Percentiles rank a stretch among this genome's conserved stretches.
Conservation (phyloP, 306 rosid genomes). For the Begonia peltatifolia region DNA sequence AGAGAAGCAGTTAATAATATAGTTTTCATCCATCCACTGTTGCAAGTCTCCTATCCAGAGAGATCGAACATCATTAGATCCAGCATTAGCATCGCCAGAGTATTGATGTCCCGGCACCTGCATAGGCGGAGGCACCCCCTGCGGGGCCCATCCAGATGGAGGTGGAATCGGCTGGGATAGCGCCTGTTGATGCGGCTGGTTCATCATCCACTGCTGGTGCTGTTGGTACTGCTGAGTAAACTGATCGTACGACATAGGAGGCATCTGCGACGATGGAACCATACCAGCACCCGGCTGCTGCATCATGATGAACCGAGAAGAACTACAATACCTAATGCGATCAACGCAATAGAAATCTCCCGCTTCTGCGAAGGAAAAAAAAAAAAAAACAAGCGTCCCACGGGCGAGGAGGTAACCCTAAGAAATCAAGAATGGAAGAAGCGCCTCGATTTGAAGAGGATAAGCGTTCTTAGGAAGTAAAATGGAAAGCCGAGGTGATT, state of each 20-base stretch:
- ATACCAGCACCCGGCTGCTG: constrained; percentile 26
- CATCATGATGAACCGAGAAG: constrained; percentile 18
- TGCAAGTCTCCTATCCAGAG: constrained; percentile 66
- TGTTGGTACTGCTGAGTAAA: constrained; percentile 18
- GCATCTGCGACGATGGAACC: constrained; percentile 11
- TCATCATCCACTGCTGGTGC: constrained; percentile 37
- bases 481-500: neutral
- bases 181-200: constrained; percentile 4
- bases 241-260: constrained; percentile 13
- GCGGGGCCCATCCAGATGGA: constrained; percentile 19
- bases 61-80: constrained; percentile 38
- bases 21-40: constrained; percentile 58
- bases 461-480: neutral
- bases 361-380: too few relatives aligned
- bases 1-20: constrained; percentile 29
- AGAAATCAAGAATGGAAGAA: neutral
- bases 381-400: neutral
- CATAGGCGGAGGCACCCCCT: constrained; percentile 8
- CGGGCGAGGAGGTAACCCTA: neutral
- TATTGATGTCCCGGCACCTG: constrained; percentile 24
- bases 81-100: neutral
- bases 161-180: constrained; percentile 5
- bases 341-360: neutral
- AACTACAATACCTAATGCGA: neutral
- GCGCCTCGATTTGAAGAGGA: neutral